Evolutionary conservation across 768 basidiomycete genomes (phyloP).

Genomic region (Pleurotus salmoneostramineus): DNA sequence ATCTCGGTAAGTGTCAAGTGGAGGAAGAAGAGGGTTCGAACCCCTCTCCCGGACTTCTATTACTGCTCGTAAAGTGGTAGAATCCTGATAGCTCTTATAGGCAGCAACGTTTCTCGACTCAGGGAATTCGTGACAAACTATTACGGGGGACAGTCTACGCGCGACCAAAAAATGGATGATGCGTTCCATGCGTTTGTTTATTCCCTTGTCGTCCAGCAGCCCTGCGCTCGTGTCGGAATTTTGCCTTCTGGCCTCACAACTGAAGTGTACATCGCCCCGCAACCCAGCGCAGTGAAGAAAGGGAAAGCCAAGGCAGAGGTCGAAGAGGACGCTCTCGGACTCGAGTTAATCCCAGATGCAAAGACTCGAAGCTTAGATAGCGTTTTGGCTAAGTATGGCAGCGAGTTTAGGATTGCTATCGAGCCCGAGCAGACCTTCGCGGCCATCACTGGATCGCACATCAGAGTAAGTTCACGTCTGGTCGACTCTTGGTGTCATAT

Average conservation of each 20-base stretch:
- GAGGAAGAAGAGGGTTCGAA: conserved; percentile 38
- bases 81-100: conserved; percentile 32
- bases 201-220: conserved; percentile 72
- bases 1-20: conserved; percentile 60
- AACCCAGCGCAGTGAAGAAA: conserved; percentile 63
- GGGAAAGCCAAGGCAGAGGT: conserved; percentile 55
- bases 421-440: conserved; percentile 71
- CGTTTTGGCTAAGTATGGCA: conserved; percentile 54
- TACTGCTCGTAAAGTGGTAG: conserved; percentile 8
- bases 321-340: conserved; percentile 37
- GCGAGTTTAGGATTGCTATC: conserved; percentile 66
- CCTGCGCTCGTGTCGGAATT: conserved; percentile 72
- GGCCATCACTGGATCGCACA: conserved; percentile 83
- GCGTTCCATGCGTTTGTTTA: conserved; percentile 78
- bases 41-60: conserved; percentile 22
- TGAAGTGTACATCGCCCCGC: conserved; percentile 79
- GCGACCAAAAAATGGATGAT: conserved; percentile 63
- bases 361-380: conserved; percentile 51
- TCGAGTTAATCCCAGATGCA: conserved; percentile 55
- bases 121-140: conserved; percentile 67
- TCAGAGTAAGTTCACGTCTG: conserved; percentile 50
- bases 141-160: conserved; percentile 36
- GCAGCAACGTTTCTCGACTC: conserved; percentile 70
- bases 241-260: conserved; percentile 54
- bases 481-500: not conserved